Percentiles rank a stretch among this genome's conserved stretches.
Conservation (phyloP, 331 rosid genomes). For the Pyracantha coccinea region DNA sequence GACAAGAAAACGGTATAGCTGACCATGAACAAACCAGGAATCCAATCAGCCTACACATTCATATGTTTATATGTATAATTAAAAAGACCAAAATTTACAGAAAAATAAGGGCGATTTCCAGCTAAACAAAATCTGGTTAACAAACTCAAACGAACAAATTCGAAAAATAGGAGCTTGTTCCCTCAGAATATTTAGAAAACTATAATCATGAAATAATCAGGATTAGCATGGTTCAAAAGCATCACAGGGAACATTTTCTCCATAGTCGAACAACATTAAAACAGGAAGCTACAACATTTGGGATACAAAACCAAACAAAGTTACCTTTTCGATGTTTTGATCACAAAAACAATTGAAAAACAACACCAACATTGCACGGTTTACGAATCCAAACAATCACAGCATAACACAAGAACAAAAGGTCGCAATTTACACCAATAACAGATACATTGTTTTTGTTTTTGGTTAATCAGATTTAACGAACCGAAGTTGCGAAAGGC, state of each 20-base stretch:
- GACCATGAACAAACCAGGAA: constrained; percentile 1
- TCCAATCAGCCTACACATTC: constrained; percentile 8
- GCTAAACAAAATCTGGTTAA: not conserved
- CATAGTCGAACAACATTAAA: not conserved
- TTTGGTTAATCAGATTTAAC: not conserved
- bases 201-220: constrained; percentile 16
- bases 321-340: not conserved
- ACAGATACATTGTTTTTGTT: not conserved
- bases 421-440: not conserved
- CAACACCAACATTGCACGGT: not conserved
- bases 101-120: not conserved
- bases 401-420: not conserved
- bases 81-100: not conserved
- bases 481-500: not conserved
- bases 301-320: not conserved
- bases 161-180: constrained; percentile 3
- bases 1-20: constrained; percentile 74
- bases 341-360: not conserved
- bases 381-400: not conserved
- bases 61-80: not conserved
- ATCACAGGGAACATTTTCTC: constrained; percentile 28
- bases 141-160: not conserved
- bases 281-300: not conserved
- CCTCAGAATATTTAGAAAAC: constrained; percentile 38
- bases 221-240: constrained; percentile 21